Evolutionary conservation across 192 early-diverging fungal species (phyloP), one percentile per base, ranked within the genome.

Genomic region (Dissophora globulifera): DNA sequence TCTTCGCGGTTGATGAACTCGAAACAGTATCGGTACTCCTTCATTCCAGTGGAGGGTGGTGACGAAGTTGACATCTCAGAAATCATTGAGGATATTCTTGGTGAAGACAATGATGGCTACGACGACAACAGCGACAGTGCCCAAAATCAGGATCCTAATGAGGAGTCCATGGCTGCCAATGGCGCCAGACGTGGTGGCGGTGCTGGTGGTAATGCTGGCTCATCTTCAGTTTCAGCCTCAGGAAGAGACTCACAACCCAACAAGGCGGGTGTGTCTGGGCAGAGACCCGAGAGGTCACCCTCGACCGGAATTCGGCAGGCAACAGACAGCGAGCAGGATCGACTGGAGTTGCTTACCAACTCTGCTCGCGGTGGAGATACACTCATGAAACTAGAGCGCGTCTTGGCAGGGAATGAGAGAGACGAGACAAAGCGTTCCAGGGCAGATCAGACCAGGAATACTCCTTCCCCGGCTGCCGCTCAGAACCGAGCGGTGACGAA

Each of bases 21-120:
- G n/a, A 82, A 76, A 54, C 60, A 79, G 45, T 76, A 76, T 38
- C 81, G 81, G 20, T 82, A 82, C 41, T 82, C 81, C 3, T 82
- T 82, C 57, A 76, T 82, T 53, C 69, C 81, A 25, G 22, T 33
- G 4, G 59, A 75, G 29, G 76, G 76, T 12, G 76, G 76, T 3
- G 70, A 79, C 16, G 76, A 69, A 13, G 67, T 82, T n/a, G 81
- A 82, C 59, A 82, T 82, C 40, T 79, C 76, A 3, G 76, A 82
- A 33, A 78, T 82, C 29, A 82, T 82, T 35, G 81, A 82, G 42
- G 70, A 82, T 46, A 79, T 82, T 30, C 78, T 71, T 46, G 76
- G 76, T 25, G 81, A 79, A 16, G 81, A 82, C 9, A 35, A 58
- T 13, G 31, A 23, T 49, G 25, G 16, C 5, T 46, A 49, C 6